phyloP scores from a whole-genome alignment of 1,284 basidiomycete species.

The Termitomyces sp. region DNA sequence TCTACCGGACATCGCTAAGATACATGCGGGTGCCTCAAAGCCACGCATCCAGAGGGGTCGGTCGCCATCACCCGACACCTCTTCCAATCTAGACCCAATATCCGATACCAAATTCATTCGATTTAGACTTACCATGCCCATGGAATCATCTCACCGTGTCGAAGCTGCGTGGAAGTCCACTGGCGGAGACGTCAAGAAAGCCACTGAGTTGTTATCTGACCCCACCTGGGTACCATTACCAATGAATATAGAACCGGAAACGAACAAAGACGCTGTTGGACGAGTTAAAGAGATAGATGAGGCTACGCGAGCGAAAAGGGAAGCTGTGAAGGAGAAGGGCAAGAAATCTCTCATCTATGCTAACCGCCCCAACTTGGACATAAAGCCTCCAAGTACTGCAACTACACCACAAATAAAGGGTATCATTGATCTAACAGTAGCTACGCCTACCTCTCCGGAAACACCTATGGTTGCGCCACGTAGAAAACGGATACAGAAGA shows the following conservation, averaged over 20 bases:
- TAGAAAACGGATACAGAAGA: conserved; percentile 50
- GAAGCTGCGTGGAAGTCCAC: conserved; percentile 62
- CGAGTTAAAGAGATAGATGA: conserved; percentile 68
- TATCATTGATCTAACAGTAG: conserved; percentile 27
- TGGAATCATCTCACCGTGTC: conserved; percentile 39
- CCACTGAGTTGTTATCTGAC: conserved; percentile 54
- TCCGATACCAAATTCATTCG: conserved; percentile 46
- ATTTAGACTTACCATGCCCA: conserved; percentile 59
- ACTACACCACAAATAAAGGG: conserved; percentile 42
- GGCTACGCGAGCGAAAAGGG: conserved; percentile 56
- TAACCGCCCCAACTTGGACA: conserved; percentile 50
- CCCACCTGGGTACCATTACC: conserved; percentile 44
- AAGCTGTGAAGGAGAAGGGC: conserved; percentile 62
- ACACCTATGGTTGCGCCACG: conserved; percentile 34
- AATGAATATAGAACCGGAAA: conserved; percentile 19
- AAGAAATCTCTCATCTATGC: conserved; percentile 76
- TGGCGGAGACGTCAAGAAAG: conserved; percentile 52
- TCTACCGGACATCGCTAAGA: conserved; percentile 40
- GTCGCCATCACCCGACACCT: conserved; percentile 29
- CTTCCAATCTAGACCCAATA: conserved; percentile 24
- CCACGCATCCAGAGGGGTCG: conserved; percentile 52
- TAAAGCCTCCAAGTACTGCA: conserved; percentile 27
- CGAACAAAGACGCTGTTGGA: conserved; percentile 41
- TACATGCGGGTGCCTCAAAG: conserved; percentile 39
- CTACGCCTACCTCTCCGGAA: conserved; percentile 28